Conservation (phyloP, 176 grass and related monocot genomes). For the Rhynchospora pubera region DNA sequence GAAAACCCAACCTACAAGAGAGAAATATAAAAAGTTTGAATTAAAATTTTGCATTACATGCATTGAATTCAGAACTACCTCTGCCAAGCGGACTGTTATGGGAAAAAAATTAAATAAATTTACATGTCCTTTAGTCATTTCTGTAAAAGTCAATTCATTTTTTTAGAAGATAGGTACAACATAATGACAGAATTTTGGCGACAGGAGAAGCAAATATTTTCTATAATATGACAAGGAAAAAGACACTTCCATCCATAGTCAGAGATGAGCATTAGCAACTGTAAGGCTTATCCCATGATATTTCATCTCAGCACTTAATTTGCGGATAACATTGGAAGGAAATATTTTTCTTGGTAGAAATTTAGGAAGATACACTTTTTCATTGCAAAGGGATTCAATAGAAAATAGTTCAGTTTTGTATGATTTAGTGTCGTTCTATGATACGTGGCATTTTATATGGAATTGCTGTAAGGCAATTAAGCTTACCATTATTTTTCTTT, state of each 20-base stretch:
- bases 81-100: no score
- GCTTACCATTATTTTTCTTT: not conserved
- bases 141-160: not conserved
- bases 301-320: not conserved
- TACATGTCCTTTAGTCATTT: not conserved
- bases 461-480: no score
- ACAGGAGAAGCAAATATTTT: no score
- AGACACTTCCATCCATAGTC: no score
- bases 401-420: no score
- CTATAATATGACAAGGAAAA: no score
- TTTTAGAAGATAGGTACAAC: not conserved
- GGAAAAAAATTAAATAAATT: not conserved
- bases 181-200: not conserved
- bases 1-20: conserved; percentile 39
- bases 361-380: not conserved
- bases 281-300: not conserved
- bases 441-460: not conserved
- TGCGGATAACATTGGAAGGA: not conserved
- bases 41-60: not conserved
- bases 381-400: no score
- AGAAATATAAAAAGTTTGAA: not conserved
- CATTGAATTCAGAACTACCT: not conserved
- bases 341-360: not conserved
- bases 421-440: no score
- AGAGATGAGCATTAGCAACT: no score